Percentiles rank a stretch among this genome's conserved stretches.
These are phyloP conservation scores for Pugionium cornutum DNA, from an alignment of 345 rosid species.

Conservation along the genomic window DNA sequence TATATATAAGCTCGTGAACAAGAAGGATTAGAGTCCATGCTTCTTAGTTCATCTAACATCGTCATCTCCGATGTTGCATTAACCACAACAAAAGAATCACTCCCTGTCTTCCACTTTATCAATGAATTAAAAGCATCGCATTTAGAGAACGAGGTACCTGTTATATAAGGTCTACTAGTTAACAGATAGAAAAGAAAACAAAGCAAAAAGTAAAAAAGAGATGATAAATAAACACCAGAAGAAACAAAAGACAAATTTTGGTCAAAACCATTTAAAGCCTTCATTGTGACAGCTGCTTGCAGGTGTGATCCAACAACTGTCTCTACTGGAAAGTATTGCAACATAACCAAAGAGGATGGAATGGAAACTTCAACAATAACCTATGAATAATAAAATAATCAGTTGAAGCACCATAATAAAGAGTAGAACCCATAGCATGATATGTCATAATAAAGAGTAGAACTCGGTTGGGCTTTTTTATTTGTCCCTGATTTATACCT, in stretches of 20 bases:
- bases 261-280: conserved; percentile 65
- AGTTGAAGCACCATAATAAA: conserved; percentile 17
- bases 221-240: conserved; percentile 30
- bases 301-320: conserved; percentile 78
- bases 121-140: conserved; percentile 79
- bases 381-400: conserved; percentile 42
- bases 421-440: not conserved
- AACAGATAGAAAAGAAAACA: conserved; percentile 14
- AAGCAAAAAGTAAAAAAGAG: conserved; percentile 33
- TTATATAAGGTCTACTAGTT: conserved; percentile 29
- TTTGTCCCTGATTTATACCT: conserved; percentile 9
- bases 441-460: not conserved
- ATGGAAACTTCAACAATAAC: conserved; percentile 75
- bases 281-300: conserved; percentile 80
- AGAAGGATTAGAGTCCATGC: conserved; percentile 53
- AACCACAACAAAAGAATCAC: conserved; percentile 61
- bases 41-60: conserved; percentile 44
- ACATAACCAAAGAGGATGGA: conserved; percentile 76
- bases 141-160: conserved; percentile 71
- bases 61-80: conserved; percentile 55
- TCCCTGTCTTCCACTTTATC: conserved; percentile 75
- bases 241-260: conserved; percentile 31
- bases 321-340: conserved; percentile 81
- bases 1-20: conserved; percentile 73
- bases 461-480: too few species aligned